These are phyloP conservation scores for Amylostereum chailletii DNA, from an alignment of 1,284 basidiomycete species.

Conservation along the genomic window DNA sequence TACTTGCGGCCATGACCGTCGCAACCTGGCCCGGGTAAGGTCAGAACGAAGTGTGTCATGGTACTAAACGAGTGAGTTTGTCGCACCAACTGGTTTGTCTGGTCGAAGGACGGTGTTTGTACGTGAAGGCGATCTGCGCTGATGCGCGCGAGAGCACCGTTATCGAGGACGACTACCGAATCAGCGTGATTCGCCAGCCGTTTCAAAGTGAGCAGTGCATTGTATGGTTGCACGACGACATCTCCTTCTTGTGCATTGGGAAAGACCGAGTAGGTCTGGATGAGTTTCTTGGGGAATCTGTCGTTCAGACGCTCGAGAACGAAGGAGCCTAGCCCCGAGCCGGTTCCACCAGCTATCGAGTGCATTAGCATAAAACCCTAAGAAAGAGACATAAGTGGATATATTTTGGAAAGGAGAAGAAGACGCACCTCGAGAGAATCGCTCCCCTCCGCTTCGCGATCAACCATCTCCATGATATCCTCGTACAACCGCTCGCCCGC, in stretches of 20 bases:
- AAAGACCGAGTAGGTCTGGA: slow-evolving; percentile 99
- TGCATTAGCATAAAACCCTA: slow-evolving; percentile 99
- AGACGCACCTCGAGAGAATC: slow-evolving; percentile 86
- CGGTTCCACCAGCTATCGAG: slow-evolving; percentile 97
- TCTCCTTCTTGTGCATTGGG: slow-evolving; percentile 89
- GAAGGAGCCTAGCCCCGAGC: slow-evolving; percentile 96
- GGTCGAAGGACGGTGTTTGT: slow-evolving; percentile 88
- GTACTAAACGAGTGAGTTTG: slow-evolving; percentile 14
- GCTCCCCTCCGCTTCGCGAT: slow-evolving; percentile 96
- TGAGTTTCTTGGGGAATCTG: slow-evolving; percentile 97
- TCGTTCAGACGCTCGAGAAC: slow-evolving; percentile 94
- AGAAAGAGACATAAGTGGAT: neutral
- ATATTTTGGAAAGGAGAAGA: neutral
- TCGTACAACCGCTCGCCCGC: slow-evolving; percentile 91
- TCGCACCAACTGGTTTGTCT: slow-evolving; percentile 85
- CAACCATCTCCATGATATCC: slow-evolving; percentile 99
- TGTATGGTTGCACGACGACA: slow-evolving; percentile 98
- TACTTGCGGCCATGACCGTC: slow-evolving; percentile 95
- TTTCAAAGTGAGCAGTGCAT: slow-evolving; percentile 91
- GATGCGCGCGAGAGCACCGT: slow-evolving; percentile 88
- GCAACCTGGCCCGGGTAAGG: slow-evolving; percentile 53
- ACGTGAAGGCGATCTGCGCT: slow-evolving; percentile 87
- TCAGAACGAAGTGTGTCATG: neutral
- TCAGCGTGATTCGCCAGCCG: slow-evolving; percentile 95
- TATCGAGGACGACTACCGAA: slow-evolving; percentile 95